Base-by-base conservation (phyloP, 257 asterid species). In the Gardenia jasminoides region DNA sequence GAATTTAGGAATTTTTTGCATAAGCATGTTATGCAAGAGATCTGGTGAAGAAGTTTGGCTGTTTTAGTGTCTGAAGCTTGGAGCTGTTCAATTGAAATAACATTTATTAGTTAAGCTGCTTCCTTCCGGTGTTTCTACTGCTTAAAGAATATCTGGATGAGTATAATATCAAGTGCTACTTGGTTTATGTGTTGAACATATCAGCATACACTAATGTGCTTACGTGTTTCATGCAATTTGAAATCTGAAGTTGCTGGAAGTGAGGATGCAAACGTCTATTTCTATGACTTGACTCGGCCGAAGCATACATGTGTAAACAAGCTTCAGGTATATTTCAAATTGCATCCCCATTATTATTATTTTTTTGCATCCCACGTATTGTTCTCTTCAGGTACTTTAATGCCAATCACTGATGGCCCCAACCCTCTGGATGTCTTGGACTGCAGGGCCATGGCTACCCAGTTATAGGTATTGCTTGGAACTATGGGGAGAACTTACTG, bases 381-480 rank as follows among this genome's bases (percentile, higher is more conserved):
- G 47, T 61, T 48, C 0, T 44, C 24, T 20, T 4, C 3, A 36
- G 3, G 66, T 31, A 46, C 26, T 59, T 59, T 58, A 62, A 12
- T 62, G 15, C 3, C 68, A 46, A 26, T 43, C 28, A 10, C n/a
- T 1, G 22, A 4, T 33, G 26, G 19, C 24, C 10, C 46, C n/a
- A n/a, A n/a, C n/a, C 33, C 43, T 11, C 4, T 48, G 83, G 78
- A 50, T 74, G 12, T 59, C 72, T 75, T 44, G 78, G 76, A 74
- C 17, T 86, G 85, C 90, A 93, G 97, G 98, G 98, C 30, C 98
- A 96, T 87, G 91, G 97, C 70, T 96, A 91, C 83, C 91, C 99
- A 44, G 97, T 90, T 28, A 93, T 96, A 83, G 97, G 97, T 81
- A 86, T 91, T 75, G 96, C 99, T 77, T 96, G 99, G 99, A 96